Conservation (phyloP, 2,329 filamentous ascomycete genomes). For the Monascus ruber region DNA sequence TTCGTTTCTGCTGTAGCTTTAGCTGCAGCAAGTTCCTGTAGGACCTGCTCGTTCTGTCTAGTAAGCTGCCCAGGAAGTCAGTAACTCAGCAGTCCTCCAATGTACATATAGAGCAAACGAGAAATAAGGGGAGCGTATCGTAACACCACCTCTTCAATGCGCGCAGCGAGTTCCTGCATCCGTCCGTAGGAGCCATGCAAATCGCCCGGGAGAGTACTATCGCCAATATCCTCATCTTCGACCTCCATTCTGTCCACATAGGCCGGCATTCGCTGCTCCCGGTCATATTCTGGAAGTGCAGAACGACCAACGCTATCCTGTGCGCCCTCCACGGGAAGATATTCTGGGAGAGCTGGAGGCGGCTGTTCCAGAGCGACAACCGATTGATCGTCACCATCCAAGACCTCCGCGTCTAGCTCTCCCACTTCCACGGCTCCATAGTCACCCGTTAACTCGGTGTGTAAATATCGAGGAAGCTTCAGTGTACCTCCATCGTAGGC, state of each 20-base stretch:
- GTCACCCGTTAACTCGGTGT: conserved; percentile 27
- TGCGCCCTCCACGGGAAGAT: no score
- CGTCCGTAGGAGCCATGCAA: conserved; percentile 5
- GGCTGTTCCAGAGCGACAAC: conserved; percentile 6
- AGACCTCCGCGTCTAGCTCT: conserved; percentile 32
- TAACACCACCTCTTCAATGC: conserved; percentile 16
- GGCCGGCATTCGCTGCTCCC: not conserved
- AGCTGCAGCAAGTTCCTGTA: conserved; percentile 26
- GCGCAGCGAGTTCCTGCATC: conserved; percentile 5
- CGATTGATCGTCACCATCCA: conserved; percentile 22
- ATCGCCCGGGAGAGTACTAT: conserved; percentile 3
- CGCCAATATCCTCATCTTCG: conserved; percentile 4
- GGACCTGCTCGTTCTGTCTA: conserved; percentile 29
- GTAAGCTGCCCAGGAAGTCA: conserved; percentile 20
- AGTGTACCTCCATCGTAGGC: conserved; percentile 8
- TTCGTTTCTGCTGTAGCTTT: conserved; percentile 38
- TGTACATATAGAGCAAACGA: not conserved
- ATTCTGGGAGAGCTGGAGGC: conserved; percentile 1
- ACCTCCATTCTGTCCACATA: conserved; percentile 7
- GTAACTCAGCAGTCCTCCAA: not conserved
- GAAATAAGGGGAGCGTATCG: no score
- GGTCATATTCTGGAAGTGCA: not conserved
- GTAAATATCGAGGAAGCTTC: conserved; percentile 17
- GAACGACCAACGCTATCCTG: no score
- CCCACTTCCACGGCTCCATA: conserved; percentile 34